Conservation (phyloP, 768 basidiomycete species). For the Amanita polypyramis region DNA sequence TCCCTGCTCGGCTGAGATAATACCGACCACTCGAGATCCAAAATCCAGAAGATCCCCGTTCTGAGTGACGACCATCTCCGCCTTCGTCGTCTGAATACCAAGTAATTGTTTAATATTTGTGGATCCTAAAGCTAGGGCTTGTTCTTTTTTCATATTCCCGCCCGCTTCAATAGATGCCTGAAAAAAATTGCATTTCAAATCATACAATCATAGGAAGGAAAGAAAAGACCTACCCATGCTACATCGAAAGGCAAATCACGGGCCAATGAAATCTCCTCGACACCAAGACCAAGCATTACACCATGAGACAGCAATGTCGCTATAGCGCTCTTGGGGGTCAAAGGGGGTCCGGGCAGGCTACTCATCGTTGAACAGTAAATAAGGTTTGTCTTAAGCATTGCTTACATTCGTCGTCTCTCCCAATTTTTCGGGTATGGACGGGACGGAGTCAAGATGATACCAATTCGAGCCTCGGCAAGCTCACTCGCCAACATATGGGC, state of each 20-base stretch:
- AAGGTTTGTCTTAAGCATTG: neutral
- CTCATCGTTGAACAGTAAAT: conserved; percentile 9
- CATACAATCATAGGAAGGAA: neutral
- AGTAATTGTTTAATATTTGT: conserved; percentile 32
- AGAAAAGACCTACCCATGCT: conserved; percentile 56
- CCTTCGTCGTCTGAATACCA: conserved; percentile 24
- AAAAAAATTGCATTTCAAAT: neutral
- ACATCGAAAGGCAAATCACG: conserved; percentile 73
- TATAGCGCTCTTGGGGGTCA: conserved; percentile 45
- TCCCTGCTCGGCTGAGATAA: conserved; percentile 36
- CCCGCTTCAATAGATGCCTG: conserved; percentile 36
- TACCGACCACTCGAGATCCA: conserved; percentile 37
- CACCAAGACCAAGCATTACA: conserved; percentile 64
- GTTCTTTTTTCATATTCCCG: conserved; percentile 26
- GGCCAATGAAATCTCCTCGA: conserved; percentile 55
- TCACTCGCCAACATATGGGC: conserved; percentile 63
- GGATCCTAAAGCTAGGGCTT: conserved; percentile 37
- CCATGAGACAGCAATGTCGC: conserved; percentile 52
- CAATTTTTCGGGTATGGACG: conserved; percentile 65
- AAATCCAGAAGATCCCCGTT: conserved; percentile 44
- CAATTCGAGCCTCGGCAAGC: conserved; percentile 38
- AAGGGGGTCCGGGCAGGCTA: conserved; percentile 62
- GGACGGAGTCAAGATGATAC: conserved; percentile 40
- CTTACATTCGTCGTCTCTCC: conserved; percentile 61
- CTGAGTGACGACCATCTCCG: conserved; percentile 46